These are phyloP conservation scores for Zymoseptoria crescenta DNA, from an alignment of 2,329 filamentous ascomycete species.

Conservation along the genomic window DNA sequence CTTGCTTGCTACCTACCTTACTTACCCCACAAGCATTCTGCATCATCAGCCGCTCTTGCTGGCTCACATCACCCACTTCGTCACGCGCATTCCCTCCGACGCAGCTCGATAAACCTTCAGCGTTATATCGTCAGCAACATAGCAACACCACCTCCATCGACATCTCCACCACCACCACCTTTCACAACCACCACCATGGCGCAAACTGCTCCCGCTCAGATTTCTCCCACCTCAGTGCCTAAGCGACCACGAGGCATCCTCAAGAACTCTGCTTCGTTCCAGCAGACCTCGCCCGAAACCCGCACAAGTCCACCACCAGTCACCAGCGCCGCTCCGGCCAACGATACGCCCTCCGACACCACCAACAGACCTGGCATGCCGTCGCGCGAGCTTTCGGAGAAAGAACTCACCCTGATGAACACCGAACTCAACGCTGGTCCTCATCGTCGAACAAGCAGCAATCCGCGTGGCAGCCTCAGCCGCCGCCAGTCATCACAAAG, in stretches of 20 bases:
- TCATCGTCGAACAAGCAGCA: conserved; percentile 73
- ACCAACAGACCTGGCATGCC: conserved; percentile 33
- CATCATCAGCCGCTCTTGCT: neutral
- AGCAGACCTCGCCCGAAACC: conserved; percentile 46
- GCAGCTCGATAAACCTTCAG: neutral
- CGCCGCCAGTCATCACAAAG: conserved; percentile 58
- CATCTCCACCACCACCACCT: neutral
- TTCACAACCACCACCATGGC: conserved; percentile 18
- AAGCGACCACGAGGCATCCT: conserved; percentile 58
- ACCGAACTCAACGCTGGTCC: conserved; percentile 90
- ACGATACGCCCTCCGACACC: conserved; percentile 24
- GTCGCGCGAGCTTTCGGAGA: conserved; percentile 55
- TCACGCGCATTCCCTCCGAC: neutral
- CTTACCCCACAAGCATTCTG: neutral
- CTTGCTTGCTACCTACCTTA: too few species aligned
- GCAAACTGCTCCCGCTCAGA: conserved; percentile 19
- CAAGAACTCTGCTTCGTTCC: conserved; percentile 69
- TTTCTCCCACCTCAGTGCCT: conserved; percentile 25
- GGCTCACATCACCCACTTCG: neutral
- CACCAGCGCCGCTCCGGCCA: conserved; percentile 20
- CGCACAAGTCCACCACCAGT: conserved; percentile 40
- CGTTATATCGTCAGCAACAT: neutral
- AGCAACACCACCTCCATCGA: neutral
- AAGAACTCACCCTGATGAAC: conserved; percentile 88
- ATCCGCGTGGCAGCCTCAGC: conserved; percentile 57